Percentiles rank a stretch among this genome's conserved stretches.
Evolutionary conservation across 352 stramenopile genomes (phyloP).

Genomic region (Phytophthora cryptogea): DNA sequence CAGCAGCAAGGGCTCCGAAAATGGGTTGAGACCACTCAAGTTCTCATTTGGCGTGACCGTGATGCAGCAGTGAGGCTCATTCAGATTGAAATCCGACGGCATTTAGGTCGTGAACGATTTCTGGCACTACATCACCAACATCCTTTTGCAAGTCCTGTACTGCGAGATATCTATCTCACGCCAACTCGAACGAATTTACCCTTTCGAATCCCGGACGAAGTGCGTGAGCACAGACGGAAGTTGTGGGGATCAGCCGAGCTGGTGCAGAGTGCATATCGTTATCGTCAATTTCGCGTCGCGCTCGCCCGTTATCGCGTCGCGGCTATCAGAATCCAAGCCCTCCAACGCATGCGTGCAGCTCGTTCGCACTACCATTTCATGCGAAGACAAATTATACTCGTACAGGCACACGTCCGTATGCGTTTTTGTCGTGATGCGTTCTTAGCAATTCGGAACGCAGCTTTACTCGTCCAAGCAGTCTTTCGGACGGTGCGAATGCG

Average conservation of each 20-base stretch:
- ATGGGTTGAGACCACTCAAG: constrained; percentile 59
- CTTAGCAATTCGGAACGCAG: constrained; percentile 43
- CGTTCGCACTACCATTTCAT: constrained; percentile 33
- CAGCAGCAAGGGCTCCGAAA: constrained; percentile 60
- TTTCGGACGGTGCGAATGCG: constrained; percentile 56
- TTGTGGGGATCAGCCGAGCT: constrained; percentile 61
- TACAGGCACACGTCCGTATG: constrained; percentile 66
- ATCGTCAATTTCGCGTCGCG: constrained; percentile 55
- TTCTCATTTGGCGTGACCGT: constrained; percentile 63
- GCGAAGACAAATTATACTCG: constrained; percentile 47
- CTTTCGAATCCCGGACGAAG: constrained; percentile 51
- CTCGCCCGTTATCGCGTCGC: constrained; percentile 58
- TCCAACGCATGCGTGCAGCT: constrained; percentile 55
- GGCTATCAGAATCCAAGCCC: constrained; percentile 63
- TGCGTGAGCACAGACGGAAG: constrained; percentile 60
- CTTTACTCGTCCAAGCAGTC: constrained; percentile 59
- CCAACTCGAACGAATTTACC: constrained; percentile 35
- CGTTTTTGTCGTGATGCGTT: constrained; percentile 48
- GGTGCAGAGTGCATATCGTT: constrained; percentile 62
- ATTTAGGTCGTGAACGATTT: constrained; percentile 41
- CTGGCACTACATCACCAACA: constrained; percentile 47
- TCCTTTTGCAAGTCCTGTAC: constrained; percentile 43
- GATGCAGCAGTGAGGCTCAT: constrained; percentile 57
- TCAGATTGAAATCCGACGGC: constrained; percentile 53
- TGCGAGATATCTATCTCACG: constrained; percentile 68